Evolutionary conservation across 768 basidiomycete genomes (phyloP).

Genomic region (Psilocybe sp.): DNA sequence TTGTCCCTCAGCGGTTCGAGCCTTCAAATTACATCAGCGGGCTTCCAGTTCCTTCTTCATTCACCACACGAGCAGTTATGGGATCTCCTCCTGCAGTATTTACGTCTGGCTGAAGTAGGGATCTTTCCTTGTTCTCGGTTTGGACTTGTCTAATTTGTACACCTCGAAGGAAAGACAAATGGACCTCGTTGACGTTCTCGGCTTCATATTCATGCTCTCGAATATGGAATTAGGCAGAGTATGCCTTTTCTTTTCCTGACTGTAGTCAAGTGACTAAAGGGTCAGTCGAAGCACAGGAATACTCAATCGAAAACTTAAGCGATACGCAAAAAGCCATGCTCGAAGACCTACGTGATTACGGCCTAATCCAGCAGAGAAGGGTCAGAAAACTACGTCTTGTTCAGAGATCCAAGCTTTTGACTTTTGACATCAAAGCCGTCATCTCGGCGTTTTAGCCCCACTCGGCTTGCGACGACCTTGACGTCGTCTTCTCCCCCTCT

Average conservation of each 20-base stretch:
- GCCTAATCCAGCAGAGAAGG: constrained; percentile 85
- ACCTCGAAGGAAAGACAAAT: constrained; percentile 69
- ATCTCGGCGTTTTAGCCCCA: constrained; percentile 87
- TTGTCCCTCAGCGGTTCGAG: constrained; percentile 42
- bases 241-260: constrained; percentile 22
- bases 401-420: constrained; percentile 21
- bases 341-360: constrained; percentile 91
- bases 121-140: constrained; percentile 14
- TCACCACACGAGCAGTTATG: constrained; percentile 94
- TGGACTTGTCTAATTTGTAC: constrained; percentile 8
- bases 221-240: constrained; percentile 94
- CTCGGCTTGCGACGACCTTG: constrained; percentile 89
- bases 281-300: constrained; percentile 57
- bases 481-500: constrained; percentile 87
- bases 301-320: constrained; percentile 78
- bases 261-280: constrained; percentile 10
- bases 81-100: constrained; percentile 88
- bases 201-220: constrained; percentile 95
- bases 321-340: constrained; percentile 84
- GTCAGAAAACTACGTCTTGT: constrained; percentile 36
- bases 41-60: constrained; percentile 95
- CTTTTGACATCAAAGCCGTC: constrained; percentile 44
- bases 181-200: constrained; percentile 91
- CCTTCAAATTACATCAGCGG: constrained; percentile 85
- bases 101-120: constrained; percentile 6